Conservation (phyloP, 495 filamentous ascomycete species). For the Tuber magnatum region DNA sequence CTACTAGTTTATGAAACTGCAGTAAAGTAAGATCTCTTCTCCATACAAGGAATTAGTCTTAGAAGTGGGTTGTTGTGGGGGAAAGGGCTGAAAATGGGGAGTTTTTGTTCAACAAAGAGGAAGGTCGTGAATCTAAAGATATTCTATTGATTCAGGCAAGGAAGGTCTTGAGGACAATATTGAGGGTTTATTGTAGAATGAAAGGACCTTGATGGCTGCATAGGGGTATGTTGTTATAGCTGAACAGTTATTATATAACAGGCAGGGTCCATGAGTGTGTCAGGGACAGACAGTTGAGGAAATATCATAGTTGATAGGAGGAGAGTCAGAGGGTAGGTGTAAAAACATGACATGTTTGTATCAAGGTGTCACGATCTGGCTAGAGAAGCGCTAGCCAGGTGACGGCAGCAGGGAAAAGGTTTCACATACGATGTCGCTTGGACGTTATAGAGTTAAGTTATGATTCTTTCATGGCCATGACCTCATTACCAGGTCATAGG, state of each 20-base stretch:
- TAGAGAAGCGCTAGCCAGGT: no score
- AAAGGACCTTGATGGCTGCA: slow-evolving; percentile 5
- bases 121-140: background rate
- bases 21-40: background rate
- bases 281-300: no score
- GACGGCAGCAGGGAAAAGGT: no score
- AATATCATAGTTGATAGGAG: no score
- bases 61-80: background rate
- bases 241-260: background rate
- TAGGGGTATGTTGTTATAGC: background rate
- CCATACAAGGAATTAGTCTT: background rate
- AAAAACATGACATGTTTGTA: no score
- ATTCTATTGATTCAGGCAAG: background rate
- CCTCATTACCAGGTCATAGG: no score
- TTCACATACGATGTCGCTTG: no score
- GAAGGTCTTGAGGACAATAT: background rate
- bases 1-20: background rate
- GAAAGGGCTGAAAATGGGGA: background rate
- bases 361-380: no score
- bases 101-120: background rate
- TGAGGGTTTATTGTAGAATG: slow-evolving; percentile 4
- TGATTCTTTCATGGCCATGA: no score
- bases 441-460: no score
- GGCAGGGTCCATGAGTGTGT: no score
- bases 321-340: no score